phyloP scores from a whole-genome alignment of 2,329 filamentous ascomycete species.

The Lachnellula cervina region DNA sequence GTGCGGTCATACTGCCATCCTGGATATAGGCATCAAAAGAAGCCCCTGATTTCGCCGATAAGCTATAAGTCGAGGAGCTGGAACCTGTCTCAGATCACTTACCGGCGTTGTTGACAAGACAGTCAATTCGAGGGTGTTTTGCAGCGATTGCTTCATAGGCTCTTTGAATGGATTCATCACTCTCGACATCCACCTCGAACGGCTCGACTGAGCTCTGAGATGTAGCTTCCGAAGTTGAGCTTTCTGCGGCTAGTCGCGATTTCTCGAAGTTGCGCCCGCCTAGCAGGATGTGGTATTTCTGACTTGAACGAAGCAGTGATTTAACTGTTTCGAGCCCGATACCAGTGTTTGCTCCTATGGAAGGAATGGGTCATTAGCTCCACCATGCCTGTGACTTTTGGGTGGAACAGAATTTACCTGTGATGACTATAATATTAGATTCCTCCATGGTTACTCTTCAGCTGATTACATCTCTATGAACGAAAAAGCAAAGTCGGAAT shows the following conservation, averaged over 20 bases:
- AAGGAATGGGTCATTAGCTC: neutral
- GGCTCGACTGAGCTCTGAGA: constrained; percentile 19
- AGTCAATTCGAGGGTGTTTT: constrained; percentile 27
- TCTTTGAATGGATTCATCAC: constrained; percentile 29
- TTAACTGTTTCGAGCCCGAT: constrained; percentile 36
- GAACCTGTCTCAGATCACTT: neutral
- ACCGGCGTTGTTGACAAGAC: constrained; percentile 33
- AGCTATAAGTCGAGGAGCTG: neutral
- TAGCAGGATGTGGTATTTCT: constrained; percentile 35
- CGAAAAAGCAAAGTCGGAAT: too few relatives aligned
- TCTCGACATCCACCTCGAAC: constrained; percentile 29
- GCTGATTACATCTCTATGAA: too few relatives aligned
- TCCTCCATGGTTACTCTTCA: neutral
- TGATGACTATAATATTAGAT: neutral
- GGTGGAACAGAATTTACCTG: neutral
- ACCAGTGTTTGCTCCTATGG: constrained; percentile 37
- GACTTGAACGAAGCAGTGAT: constrained; percentile 3
- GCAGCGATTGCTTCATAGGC: constrained; percentile 26
- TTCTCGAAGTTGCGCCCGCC: constrained; percentile 37
- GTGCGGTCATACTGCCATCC: constrained; percentile 14
- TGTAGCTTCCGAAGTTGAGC: constrained; percentile 33
- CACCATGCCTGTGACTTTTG: neutral
- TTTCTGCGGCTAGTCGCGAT: constrained; percentile 35
- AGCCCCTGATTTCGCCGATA: neutral
- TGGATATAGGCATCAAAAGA: neutral